A percentile compares a stretch with the other conserved stretches of the same genome.
Conservation (phyloP, 2,329 filamentous ascomycete genomes). For the Calonectria honghensis region DNA sequence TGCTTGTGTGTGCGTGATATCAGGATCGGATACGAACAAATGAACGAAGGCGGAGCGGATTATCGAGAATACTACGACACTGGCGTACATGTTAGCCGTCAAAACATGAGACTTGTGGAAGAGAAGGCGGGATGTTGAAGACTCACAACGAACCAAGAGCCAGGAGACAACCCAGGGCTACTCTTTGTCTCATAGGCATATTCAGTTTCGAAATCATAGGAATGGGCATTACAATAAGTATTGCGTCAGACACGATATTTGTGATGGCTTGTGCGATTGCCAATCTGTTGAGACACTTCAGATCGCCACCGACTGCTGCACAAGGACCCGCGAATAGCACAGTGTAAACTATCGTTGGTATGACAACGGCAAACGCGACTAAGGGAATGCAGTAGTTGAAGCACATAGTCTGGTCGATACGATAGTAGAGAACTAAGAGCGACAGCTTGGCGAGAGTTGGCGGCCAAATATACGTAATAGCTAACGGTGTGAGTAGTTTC, state of each 20-base stretch:
- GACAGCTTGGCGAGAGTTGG: neutral
- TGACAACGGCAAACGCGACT: neutral
- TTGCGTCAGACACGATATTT: neutral
- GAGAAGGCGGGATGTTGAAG: neutral
- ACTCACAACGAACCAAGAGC: conserved; percentile 3
- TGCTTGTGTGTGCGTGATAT: conserved; percentile 1
- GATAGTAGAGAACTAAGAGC: neutral
- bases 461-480: conserved; percentile 5
- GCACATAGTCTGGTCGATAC: neutral
- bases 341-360: neutral
- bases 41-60: neutral
- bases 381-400: neutral
- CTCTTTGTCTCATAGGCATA: conserved; percentile 1
- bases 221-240: conserved; percentile 10
- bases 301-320: neutral
- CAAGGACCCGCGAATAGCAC: neutral
- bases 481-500: neutral
- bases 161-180: neutral
- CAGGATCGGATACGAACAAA: conserved; percentile 1
- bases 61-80: neutral
- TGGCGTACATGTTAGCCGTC: neutral
- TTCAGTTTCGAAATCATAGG: conserved; percentile 6
- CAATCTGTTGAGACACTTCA: conserved; percentile 8
- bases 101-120: neutral
- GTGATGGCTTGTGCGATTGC: neutral